phyloP scores from a whole-genome alignment of 257 asterid species.

The Schizonepeta tenuifolia region DNA sequence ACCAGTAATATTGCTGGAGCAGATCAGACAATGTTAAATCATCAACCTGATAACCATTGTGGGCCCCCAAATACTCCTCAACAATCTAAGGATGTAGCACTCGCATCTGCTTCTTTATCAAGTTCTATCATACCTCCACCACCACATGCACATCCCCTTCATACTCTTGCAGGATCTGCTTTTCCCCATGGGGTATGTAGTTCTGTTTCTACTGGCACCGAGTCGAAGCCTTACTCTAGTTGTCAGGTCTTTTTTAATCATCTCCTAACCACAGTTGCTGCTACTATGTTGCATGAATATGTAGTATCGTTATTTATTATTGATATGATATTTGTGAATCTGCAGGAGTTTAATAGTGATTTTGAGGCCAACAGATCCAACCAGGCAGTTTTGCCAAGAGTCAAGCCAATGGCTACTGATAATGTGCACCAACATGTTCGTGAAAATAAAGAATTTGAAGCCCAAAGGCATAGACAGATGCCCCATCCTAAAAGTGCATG shows the following conservation, averaged over 20 bases:
- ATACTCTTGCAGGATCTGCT: slow-evolving; percentile 39
- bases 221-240: slow-evolving; percentile 47
- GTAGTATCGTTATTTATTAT: background rate
- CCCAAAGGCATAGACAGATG: slow-evolving; percentile 50
- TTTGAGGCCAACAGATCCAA: slow-evolving; percentile 42
- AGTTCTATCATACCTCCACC: slow-evolving; percentile 45
- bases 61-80: slow-evolving; percentile 33
- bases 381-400: slow-evolving; percentile 45
- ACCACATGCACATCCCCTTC: slow-evolving; percentile 27
- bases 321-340: slow-evolving; percentile 33
- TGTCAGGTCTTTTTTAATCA: slow-evolving; percentile 50
- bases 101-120: slow-evolving; percentile 55
- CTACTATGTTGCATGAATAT: background rate
- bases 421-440: slow-evolving; percentile 49
- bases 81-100: slow-evolving; percentile 45
- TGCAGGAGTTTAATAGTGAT: slow-evolving; percentile 54
- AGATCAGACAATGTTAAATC: slow-evolving; percentile 38
- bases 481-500: slow-evolving; percentile 27
- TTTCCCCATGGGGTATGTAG: slow-evolving; percentile 44
- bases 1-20: slow-evolving; percentile 40
- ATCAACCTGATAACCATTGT: slow-evolving; percentile 40
- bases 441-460: slow-evolving; percentile 50
- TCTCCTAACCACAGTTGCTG: slow-evolving; percentile 2
- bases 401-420: slow-evolving; percentile 39
- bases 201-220: slow-evolving; percentile 41